Evolutionary conservation across 1,284 basidiomycete species (phyloP).

Genomic region (Mycena citricolor): DNA sequence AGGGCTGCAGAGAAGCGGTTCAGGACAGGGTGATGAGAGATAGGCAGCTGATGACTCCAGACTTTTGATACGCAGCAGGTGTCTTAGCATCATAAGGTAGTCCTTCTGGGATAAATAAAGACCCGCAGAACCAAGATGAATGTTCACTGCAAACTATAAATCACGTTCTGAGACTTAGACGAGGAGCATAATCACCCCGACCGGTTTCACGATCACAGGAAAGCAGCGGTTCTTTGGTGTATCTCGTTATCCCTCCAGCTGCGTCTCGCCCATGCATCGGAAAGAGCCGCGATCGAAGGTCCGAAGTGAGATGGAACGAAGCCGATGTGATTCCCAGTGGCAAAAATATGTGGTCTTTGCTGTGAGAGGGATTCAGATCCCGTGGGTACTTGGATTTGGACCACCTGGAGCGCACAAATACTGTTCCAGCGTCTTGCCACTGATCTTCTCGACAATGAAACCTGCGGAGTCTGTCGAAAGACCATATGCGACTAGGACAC

Average conservation of each 20-base stretch:
- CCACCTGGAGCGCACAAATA: constrained; percentile 27
- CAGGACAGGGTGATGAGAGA: neutral
- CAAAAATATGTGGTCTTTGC: constrained; percentile 33
- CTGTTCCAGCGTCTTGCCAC: constrained; percentile 30
- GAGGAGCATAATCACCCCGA: no score
- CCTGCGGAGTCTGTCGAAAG: constrained; percentile 30
- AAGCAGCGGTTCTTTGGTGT: no score
- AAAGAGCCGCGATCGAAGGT: constrained; percentile 26
- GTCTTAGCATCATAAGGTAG: constrained; percentile 32
- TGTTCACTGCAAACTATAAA: constrained; percentile 24
- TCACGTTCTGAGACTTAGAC: no score
- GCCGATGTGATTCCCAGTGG: constrained; percentile 32
- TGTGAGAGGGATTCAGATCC: constrained; percentile 9
- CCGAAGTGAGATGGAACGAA: constrained; percentile 33
- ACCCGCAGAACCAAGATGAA: constrained; percentile 28
- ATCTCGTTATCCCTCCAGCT: no score
- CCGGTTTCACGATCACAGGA: no score
- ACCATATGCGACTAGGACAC: constrained; percentile 29
- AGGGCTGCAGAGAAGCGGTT: neutral
- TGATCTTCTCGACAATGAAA: constrained; percentile 31
- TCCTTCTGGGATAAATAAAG: constrained; percentile 30
- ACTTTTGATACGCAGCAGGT: constrained; percentile 33
- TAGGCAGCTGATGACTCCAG: neutral
- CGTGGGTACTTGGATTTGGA: no score
- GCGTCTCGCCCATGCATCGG: constrained; percentile 27